These are phyloP conservation scores for Silene uniflora DNA, from an alignment of 148 eudicot genomes.

Conservation along the genomic window DNA sequence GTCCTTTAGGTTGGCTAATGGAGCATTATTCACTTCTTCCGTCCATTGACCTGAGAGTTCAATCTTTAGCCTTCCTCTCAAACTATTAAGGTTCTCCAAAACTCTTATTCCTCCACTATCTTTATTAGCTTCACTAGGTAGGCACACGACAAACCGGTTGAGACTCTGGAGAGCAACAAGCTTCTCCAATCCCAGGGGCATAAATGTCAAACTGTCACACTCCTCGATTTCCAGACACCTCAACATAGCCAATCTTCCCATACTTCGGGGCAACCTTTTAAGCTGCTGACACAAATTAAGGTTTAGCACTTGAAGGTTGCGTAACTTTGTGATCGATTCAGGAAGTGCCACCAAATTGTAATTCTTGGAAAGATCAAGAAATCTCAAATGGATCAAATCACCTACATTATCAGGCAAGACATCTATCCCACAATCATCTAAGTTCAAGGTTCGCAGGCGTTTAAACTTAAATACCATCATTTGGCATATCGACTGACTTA, in stretches of 20 bases:
- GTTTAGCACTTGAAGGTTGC: conserved; percentile 25
- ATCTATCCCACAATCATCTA: conserved; percentile 20
- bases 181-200: conserved; percentile 25
- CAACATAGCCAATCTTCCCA: conserved; percentile 14
- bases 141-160: conserved; percentile 10
- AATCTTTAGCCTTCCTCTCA: conserved; percentile 8
- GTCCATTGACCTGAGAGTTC: conserved; percentile 5
- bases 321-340: conserved; percentile 25
- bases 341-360: conserved; percentile 17
- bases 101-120: conserved; percentile 7
- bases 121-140: neutral
- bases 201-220: conserved; percentile 17
- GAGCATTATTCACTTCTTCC: conserved; percentile 4
- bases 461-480: conserved; percentile 14
- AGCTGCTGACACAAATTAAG: conserved; percentile 14
- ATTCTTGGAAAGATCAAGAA: conserved; percentile 28
- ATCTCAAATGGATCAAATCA: conserved; percentile 36
- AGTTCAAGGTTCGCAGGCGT: conserved; percentile 30
- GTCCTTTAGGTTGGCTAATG: conserved; percentile 10
- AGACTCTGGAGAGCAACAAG: conserved; percentile 23
- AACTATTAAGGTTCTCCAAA: conserved; percentile 1
- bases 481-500: conserved; percentile 12
- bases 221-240: conserved; percentile 17
- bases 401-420: conserved; percentile 29
- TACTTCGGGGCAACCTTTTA: conserved; percentile 20